These are phyloP conservation scores for Quercus lobata DNA, from an alignment of 331 rosid species.

Conservation along the genomic window DNA sequence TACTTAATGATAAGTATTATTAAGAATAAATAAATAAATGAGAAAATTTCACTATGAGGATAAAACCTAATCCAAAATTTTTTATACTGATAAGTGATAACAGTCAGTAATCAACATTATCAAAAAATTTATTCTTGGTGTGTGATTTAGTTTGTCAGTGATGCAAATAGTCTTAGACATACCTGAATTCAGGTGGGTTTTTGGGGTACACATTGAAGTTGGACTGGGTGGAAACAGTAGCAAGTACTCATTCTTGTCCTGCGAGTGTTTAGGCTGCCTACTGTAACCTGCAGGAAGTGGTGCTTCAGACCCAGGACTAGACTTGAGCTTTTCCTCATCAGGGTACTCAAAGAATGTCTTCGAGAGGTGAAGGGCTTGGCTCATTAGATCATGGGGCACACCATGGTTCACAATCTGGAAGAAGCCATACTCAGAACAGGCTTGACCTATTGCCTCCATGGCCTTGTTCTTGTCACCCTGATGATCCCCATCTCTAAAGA, in stretches of 20 bases:
- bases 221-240: conserved; percentile 39
- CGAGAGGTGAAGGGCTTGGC: conserved; percentile 27
- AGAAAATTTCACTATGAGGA: too few species aligned
- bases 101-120: too few species aligned
- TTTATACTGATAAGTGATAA: too few species aligned
- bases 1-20: too few species aligned
- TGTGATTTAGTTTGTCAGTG: neutral
- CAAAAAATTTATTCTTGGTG: too few species aligned
- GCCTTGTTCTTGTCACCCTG: conserved; percentile 25
- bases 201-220: conserved; percentile 34
- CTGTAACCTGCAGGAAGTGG: conserved; percentile 48
- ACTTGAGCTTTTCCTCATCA: conserved; percentile 39
- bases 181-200: conserved; percentile 40
- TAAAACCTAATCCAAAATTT: too few species aligned
- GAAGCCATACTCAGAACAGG: conserved; percentile 46
- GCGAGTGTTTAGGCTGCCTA: conserved; percentile 22
- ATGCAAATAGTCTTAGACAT: neutral
- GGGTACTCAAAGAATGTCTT: conserved; percentile 32
- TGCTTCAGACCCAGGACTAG: conserved; percentile 21
- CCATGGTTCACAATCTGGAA: conserved; percentile 54
- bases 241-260: conserved; percentile 40
- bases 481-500: conserved; percentile 13
- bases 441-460: conserved; percentile 31
- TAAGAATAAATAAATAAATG: too few species aligned
- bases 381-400: conserved; percentile 25